phyloP scores from a whole-genome alignment of 2,329 filamentous ascomycete species.

The Sporothrix protearum region DNA sequence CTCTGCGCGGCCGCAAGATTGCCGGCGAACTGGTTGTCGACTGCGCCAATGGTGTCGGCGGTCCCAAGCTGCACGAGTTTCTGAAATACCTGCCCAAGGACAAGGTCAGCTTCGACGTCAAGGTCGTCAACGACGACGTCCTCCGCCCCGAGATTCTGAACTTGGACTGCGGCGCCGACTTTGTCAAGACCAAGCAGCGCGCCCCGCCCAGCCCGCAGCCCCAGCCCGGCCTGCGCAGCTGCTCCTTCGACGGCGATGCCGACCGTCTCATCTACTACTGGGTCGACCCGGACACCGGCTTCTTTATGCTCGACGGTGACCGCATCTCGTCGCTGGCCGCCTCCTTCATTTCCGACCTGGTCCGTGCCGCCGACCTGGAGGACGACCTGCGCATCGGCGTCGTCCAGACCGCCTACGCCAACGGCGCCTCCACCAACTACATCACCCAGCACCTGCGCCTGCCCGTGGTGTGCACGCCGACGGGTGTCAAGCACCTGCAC shows the following conservation, averaged over 20 bases:
- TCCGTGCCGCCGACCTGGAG: conserved; percentile 72
- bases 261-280: conserved; percentile 97
- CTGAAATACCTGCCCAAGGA: conserved; percentile 74
- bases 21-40: conserved; percentile 77
- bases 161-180: conserved; percentile 90
- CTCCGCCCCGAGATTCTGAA: conserved; percentile 87
- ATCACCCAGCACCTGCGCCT: conserved; percentile 83
- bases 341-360: conserved; percentile 89
- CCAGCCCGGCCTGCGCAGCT: conserved; percentile 71
- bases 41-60: conserved; percentile 94
- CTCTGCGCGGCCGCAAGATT: conserved; percentile 73
- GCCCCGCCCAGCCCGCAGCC: conserved; percentile 80
- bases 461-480: conserved; percentile 88
- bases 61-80: conserved; percentile 81
- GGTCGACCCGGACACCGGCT: conserved; percentile 73
- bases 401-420: conserved; percentile 96
- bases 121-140: conserved; percentile 88
- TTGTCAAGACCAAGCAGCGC: conserved; percentile 93
- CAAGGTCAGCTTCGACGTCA: conserved; percentile 67
- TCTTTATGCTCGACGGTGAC: conserved; percentile 92
- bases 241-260: conserved; percentile 91
- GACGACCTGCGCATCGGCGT: conserved; percentile 86
- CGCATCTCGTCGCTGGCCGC: conserved; percentile 93
- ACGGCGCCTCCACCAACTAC: conserved; percentile 90
- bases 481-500: conserved; percentile 95